Evolutionary conservation across 805 yeast genomes (phyloP), one percentile per base, ranked within the genome.

Genomic region (Scheffersomyces spartinae): DNA sequence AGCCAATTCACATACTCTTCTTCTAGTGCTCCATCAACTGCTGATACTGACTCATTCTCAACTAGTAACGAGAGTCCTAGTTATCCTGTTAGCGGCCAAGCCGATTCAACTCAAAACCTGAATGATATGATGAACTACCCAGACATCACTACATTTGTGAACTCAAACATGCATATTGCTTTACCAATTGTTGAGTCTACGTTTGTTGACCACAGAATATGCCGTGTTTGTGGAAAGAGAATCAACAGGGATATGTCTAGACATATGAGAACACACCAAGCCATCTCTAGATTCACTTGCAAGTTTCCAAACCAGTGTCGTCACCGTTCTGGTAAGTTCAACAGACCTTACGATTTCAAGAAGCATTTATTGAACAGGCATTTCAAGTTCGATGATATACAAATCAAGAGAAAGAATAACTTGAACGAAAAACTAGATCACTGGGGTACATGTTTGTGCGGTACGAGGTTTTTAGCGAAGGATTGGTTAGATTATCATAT

Each of bases 321-420:
- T 3, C 81, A 74, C 42, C 71, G 64, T 38, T 59, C 73, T 9
- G 74, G 79, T 15, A 68, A 57, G 38, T 74, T 74, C 52, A 74
- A 74, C 47, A 53, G 83, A 25, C 78, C 77, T 5, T 74, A 74
- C 43, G 83, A 74, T 43, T 72, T 56, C 54, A 74, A 74, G 40
- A 74, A 74, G 40, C 83, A 74, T 40, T 45, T 74, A 27, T 48
- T 74, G 20, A 75, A 73, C 40, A 54, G 64, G 26, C 83, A 74
- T 36, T 74, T 74, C 41, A 44, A 43, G 24, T 73, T 72, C 41
- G 74, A 70, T 34, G 55, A 68, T 30, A 52, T 54, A 4, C 41
- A 48, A 18, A 59, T 61, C 7, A 60, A 61, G 26, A 53, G 55
- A 21, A 45, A 60, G 28, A 68, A 67, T 31, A 71, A 68, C 29